Percentiles rank a stretch among this genome's conserved stretches.
phyloP scores from a whole-genome alignment of 2,329 filamentous ascomycete genomes.

The Venturia aucupariae region DNA sequence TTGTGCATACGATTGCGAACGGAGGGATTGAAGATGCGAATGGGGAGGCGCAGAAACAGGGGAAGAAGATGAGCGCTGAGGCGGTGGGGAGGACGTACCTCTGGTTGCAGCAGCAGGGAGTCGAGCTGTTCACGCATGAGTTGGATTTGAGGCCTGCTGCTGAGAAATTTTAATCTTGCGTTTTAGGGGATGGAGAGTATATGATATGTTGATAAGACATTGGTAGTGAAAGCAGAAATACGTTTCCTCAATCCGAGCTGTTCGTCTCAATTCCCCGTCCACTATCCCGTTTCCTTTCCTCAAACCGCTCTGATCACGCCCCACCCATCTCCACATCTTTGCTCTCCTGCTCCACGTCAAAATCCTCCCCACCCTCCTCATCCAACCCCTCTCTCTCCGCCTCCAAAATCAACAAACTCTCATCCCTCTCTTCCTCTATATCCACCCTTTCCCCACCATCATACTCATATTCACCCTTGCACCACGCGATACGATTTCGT shows the following conservation, averaged over 20 bases:
- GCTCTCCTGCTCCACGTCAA: no score
- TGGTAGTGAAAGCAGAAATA: no score
- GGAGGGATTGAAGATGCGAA: conserved; percentile 44
- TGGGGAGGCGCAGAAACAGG: conserved; percentile 37
- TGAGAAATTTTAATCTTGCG: conserved; percentile 42
- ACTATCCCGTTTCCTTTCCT: no score
- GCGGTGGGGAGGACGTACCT: conserved; percentile 49
- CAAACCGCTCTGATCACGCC: background rate
- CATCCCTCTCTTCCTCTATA: background rate
- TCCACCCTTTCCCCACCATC: background rate
- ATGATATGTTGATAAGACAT: no score
- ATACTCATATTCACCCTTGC: conserved; percentile 5
- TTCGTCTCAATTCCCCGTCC: no score
- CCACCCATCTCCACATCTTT: background rate
- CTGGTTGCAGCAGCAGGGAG: conserved; percentile 40
- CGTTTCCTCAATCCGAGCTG: no score
- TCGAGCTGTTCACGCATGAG: conserved; percentile 45
- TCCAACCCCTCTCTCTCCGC: background rate
- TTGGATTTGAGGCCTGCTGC: conserved; percentile 42
- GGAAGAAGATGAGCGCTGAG: conserved; percentile 50
- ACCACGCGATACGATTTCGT: background rate
- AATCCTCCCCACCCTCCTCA: background rate
- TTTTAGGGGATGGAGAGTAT: no score
- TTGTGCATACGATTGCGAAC: conserved; percentile 52
- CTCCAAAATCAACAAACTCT: background rate